phyloP scores from a whole-genome alignment of 164 flowering plant species.

The Annona cherimola region DNA sequence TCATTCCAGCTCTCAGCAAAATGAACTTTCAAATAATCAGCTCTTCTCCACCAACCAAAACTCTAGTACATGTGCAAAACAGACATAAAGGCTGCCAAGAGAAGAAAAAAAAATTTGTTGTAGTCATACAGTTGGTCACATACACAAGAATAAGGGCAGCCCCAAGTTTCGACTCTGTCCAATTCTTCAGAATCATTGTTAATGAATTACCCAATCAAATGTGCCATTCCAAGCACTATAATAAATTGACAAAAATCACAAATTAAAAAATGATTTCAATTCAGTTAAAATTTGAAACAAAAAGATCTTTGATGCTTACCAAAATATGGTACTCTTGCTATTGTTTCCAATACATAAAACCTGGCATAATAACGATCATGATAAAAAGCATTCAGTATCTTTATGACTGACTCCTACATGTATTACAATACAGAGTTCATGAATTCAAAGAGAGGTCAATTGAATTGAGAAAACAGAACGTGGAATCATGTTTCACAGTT shows the following conservation, averaged over 20 bases:
- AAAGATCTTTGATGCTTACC: conserved; percentile 42
- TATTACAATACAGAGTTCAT: not conserved
- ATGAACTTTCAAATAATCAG: conserved; percentile 94
- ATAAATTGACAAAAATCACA: not conserved
- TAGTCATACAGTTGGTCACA: conserved; percentile 3
- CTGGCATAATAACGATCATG: conserved; percentile 78
- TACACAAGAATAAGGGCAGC: not conserved
- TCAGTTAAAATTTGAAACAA: not conserved
- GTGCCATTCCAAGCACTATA: not conserved
- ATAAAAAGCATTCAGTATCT: conserved; percentile 77
- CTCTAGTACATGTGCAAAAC: conserved; percentile 94
- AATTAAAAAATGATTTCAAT: not conserved
- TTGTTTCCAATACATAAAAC: conserved; percentile 92
- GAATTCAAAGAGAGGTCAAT: not conserved
- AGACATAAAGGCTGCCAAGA: conserved; percentile 81
- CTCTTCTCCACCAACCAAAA: conserved; percentile 99
- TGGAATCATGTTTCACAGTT: not conserved
- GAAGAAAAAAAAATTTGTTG: conserved; percentile 14
- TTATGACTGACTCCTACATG: conserved; percentile 85
- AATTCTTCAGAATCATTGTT: not conserved
- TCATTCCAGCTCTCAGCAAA: conserved; percentile 99
- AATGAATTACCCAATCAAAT: not conserved
- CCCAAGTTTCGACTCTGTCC: conserved; percentile 5
- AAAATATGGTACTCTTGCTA: conserved; percentile 98
- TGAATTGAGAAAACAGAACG: not conserved